Conservation (phyloP, 495 filamentous ascomycete genomes). For the Pseudomonodictys pantanalensis region DNA sequence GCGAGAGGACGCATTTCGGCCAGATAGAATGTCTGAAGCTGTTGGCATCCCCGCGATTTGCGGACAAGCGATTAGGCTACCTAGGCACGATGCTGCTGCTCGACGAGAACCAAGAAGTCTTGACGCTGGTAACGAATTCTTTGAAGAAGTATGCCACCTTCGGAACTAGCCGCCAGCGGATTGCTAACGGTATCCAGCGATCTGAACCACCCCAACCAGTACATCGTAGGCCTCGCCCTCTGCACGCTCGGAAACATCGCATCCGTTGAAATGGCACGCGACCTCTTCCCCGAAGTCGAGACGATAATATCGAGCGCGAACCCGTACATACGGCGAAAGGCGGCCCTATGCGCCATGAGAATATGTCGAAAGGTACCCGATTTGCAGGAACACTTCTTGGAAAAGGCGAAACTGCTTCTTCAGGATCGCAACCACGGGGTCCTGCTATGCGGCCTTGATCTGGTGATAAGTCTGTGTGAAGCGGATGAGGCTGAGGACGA, state of each 20-base stretch:
- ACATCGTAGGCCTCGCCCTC: slow-evolving; percentile 92
- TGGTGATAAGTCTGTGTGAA: slow-evolving; percentile 90
- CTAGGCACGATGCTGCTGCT: slow-evolving; percentile 92
- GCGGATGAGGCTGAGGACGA: slow-evolving; percentile 86
- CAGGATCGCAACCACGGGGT: slow-evolving; percentile 94
- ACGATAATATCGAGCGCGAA: slow-evolving; percentile 85
- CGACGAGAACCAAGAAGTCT: slow-evolving; percentile 97
- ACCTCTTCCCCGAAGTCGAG: slow-evolving; percentile 94
- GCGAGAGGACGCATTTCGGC: slow-evolving; percentile 96
- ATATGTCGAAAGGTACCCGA: slow-evolving; percentile 98
- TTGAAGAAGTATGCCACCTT: slow-evolving; percentile 73
- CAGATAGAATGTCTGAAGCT: slow-evolving; percentile 99
- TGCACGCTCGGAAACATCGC: slow-evolving; percentile 97
- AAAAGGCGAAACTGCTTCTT: slow-evolving; percentile 85
- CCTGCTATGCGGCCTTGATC: slow-evolving; percentile 82
- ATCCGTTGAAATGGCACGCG: slow-evolving; percentile 96
- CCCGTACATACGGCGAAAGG: slow-evolving; percentile 94
- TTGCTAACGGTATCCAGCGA: slow-evolving; percentile 58
- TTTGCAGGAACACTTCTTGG: slow-evolving; percentile 92
- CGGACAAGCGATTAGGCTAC: slow-evolving; percentile 95
- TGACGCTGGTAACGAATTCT: slow-evolving; percentile 96
- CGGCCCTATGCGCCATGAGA: slow-evolving; percentile 98
- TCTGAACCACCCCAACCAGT: slow-evolving; percentile 95
- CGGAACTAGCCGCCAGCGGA: neutral
- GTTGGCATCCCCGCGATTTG: slow-evolving; percentile 92